A percentile compares a stretch with the other conserved stretches of the same genome.
Evolutionary conservation across 2,329 filamentous ascomycete genomes (phyloP).

Genomic region (Ophiocordyceps australis): DNA sequence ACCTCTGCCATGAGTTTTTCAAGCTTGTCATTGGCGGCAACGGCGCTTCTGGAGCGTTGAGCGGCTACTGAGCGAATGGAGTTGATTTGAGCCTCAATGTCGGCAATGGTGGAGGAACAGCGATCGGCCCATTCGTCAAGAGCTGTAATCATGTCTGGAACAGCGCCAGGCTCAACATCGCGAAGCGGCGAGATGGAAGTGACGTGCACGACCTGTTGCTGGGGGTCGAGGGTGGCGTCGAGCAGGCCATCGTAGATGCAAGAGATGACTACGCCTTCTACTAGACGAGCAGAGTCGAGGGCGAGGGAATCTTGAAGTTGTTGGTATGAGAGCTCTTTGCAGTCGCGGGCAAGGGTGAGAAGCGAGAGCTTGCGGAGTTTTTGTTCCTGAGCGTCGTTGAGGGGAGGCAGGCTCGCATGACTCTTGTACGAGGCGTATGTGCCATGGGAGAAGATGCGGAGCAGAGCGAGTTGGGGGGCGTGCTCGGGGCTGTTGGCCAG

Average conservation of each 20-base stretch:
- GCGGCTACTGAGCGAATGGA: conserved; percentile 42
- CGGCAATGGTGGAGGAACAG: conserved; percentile 54
- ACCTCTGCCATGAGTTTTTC: conserved; percentile 28
- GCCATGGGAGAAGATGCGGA: conserved; percentile 84
- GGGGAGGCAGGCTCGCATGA: conserved; percentile 40
- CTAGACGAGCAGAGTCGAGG: conserved; percentile 45
- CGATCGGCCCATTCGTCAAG: conserved; percentile 63
- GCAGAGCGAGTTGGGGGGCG: conserved; percentile 44
- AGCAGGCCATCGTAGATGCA: conserved; percentile 78
- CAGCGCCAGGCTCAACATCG: conserved; percentile 58
- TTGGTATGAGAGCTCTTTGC: conserved; percentile 52
- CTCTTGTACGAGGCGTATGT: conserved; percentile 59
- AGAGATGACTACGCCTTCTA: conserved; percentile 75
- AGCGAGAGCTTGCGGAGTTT: conserved; percentile 89
- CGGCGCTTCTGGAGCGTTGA: conserved; percentile 29
- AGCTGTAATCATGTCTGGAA: conserved; percentile 48
- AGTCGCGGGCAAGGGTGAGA: conserved; percentile 57
- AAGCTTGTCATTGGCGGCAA: conserved; percentile 26
- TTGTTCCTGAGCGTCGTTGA: conserved; percentile 53
- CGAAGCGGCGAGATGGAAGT: conserved; percentile 70
- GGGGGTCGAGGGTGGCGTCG: conserved; percentile 67
- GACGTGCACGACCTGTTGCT: conserved; percentile 55
- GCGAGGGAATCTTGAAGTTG: conserved; percentile 48
- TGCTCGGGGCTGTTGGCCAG: conserved; percentile 46
- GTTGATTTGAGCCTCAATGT: conserved; percentile 59